Evolutionary conservation across 78 protist species (phyloP), one percentile per base, ranked within the genome.

Genomic region (Speleostelium caveatum): DNA sequence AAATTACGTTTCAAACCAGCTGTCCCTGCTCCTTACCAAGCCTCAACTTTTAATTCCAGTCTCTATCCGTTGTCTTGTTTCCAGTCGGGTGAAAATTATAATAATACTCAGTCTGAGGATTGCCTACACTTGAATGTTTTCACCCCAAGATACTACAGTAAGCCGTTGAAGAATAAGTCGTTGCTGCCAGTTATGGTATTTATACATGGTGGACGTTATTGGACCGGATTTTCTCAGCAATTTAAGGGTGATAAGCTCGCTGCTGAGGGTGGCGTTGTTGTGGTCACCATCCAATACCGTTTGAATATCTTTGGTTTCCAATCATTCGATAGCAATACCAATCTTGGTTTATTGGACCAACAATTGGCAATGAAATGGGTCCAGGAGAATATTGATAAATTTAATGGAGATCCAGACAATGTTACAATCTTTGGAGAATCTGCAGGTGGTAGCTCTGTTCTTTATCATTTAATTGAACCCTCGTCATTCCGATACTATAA

Each of bases 361-460:
- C 96, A 86, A 58, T 6, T 69, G 30, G 97, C 96, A 21, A 28
- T 96, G 45, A 38, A 49, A 28, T 96, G 96, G 96, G 90, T 94
- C 42, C 86, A 53, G 19, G 74, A 62, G 12, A 88, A 96, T 86
- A 92, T 96, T 63, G 63, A 49, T 28, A 58, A 79, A 24, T 96
- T 96, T 88, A 95, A 95, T 61, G 97, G 97, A 38, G 85, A 95
- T 59, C 66, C 93, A 0, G 6, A 12, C 17, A n/a, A 28, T 28
- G 94, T 95, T 16, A 85, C 96, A 17, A 85, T 95, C 74, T 83
- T 74, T 58, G 96, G 97, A 60, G 96, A 95, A 38, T 68, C 88
- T 1, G 97, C 97, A 22, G 97, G 97, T 41, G 96, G 93, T 21
- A 56, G 85, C 0, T 58, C 87, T 2, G 97, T 94, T 28, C 32